Base-by-base conservation (phyloP, 345 rosid genomes). In the Ceriops zippeliana region DNA sequence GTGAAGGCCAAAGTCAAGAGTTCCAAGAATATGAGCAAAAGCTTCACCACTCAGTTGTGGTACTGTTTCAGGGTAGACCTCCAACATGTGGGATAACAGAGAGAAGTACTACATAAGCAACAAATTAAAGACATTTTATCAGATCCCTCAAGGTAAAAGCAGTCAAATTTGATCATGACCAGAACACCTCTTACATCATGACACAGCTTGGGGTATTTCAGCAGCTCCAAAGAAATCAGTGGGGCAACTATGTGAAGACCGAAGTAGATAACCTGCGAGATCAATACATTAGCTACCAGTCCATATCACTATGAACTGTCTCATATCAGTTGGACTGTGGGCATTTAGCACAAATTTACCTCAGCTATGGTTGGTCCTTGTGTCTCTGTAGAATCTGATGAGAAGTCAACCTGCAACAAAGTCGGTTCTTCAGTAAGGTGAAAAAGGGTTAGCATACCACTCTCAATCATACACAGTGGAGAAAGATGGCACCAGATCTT, bases 191-290 rank as follows among this genome's bases (percentile, higher is more conserved):
- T 90, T 87, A 90, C 99, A 72, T 95, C 99, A 67, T 82, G 88
- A 81, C 98, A 95, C 78, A 95, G 98, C 82, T 95, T 95, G 59
- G 99, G 99, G 81, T 87, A 95, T 81, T 95, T 95, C 83, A 95
- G 85, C 71, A 95, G 86, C 73, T 91, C 98, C 87, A 87, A 75
- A 59, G 96, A 84, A 76, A 95, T 90, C 61, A 95, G 85, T 66
- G 99, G 96, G 47, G 90, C 87, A 63, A 91, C 87, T 58, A 91
- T 90, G 80, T 88, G 96, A 79, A 91, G 95, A 72, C 97, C 96
- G 49, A 85, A 89, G 84, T 79, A 95, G 57, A 91, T 96, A 75
- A 95, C 96, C 99, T 93, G 88, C 74, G 84, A 79, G 65, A 77
- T 47, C 52, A 80, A 73, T 58, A 73, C 60, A 68, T 85, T 58